Conservation (phyloP, 257 asterid genomes). For the Solanum sitiens region DNA sequence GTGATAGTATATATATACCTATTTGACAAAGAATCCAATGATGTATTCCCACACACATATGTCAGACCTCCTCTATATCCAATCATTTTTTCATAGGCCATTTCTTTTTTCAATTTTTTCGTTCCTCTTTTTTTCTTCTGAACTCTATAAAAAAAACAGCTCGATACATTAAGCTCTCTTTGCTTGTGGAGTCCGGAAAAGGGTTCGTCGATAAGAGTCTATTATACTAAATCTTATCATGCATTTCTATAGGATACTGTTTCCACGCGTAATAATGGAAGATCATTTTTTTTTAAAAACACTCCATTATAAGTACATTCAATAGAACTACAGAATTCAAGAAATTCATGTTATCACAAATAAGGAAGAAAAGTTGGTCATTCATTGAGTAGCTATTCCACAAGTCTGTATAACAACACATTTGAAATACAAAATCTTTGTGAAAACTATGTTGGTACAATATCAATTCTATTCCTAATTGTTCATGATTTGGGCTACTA, state of each 20-base stretch:
- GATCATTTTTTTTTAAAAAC: background rate
- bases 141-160: no score
- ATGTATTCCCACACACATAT: background rate
- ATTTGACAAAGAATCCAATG: background rate
- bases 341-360: background rate
- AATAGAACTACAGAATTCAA: background rate
- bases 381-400: background rate
- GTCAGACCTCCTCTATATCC: background rate
- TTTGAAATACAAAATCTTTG: background rate
- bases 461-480: background rate
- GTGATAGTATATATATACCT: background rate
- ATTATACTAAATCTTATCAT: no score
- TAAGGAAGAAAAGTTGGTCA: background rate
- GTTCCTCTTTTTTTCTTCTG: no score
- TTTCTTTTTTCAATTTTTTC: background rate
- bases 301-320: background rate
- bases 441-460: background rate
- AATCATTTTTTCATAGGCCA: background rate
- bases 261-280: no score
- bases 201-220: fast-evolving
- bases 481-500: background rate
- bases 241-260: no score
- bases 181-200: fast-evolving
- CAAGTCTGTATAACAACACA: background rate
- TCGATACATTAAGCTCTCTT: no score